Evolutionary conservation across 805 yeast species (phyloP).

Genomic region (Monosporozyma solicola): DNA sequence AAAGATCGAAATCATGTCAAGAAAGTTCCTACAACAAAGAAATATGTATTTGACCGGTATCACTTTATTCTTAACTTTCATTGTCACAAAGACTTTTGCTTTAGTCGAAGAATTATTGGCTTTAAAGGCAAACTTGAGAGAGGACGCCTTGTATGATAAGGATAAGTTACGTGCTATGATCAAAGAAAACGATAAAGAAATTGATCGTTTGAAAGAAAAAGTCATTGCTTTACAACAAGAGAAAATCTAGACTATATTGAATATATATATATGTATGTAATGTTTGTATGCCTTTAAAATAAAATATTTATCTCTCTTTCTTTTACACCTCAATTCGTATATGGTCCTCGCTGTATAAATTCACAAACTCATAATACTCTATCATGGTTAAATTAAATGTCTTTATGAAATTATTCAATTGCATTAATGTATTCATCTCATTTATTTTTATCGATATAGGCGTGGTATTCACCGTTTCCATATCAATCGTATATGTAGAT

Average conservation of each 20-base stretch:
- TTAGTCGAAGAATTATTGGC: slow-evolving; percentile 64
- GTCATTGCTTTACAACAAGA: slow-evolving; percentile 62
- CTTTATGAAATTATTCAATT: slow-evolving; percentile 13
- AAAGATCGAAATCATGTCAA: slow-evolving; percentile 77
- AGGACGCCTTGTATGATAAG: slow-evolving; percentile 5
- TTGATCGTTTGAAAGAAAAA: slow-evolving; percentile 63
- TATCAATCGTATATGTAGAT: not conserved
- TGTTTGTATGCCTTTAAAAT: not conserved
- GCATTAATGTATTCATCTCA: slow-evolving; percentile 8
- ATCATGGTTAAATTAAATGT: slow-evolving; percentile 20
- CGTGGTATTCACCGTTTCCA: not conserved
- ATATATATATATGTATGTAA: not conserved
- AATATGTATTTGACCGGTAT: slow-evolving; percentile 94
- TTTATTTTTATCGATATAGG: not conserved
- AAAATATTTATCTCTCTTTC: not conserved
- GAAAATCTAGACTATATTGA: slow-evolving; percentile 2
- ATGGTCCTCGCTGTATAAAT: slow-evolving; percentile 12
- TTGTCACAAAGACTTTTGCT: slow-evolving; percentile 74
- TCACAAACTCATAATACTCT: slow-evolving; percentile 20
- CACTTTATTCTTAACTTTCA: slow-evolving; percentile 80
- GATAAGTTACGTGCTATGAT: slow-evolving; percentile 40
- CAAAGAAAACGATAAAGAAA: slow-evolving; percentile 52
- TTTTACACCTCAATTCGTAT: slow-evolving; percentile 16
- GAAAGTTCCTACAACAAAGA: slow-evolving; percentile 92
- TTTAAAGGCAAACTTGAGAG: slow-evolving; percentile 47